Conservation (phyloP, 257 asterid species). For the Fraxinus anomala region DNA sequence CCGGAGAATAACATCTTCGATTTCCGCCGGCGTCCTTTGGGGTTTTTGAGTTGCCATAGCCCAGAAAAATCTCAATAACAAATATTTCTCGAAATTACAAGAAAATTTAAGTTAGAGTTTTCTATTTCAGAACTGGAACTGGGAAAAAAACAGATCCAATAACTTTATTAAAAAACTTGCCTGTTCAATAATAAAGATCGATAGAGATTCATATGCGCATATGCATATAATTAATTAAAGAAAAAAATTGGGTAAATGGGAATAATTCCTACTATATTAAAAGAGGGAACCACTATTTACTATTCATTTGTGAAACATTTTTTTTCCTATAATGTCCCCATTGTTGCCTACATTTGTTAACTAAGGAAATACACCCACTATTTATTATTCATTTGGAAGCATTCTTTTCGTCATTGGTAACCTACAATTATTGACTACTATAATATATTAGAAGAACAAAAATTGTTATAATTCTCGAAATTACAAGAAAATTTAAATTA, state of each 20-base stretch:
- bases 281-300: too few species aligned
- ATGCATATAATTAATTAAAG: not conserved
- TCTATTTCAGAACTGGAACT: not conserved
- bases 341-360: too few species aligned
- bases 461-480: not conserved
- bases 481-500: not conserved
- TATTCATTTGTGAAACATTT: too few species aligned
- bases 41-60: conserved; percentile 76
- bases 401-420: too few species aligned
- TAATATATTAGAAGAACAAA: too few species aligned
- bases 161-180: not conserved
- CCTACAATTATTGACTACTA: too few species aligned
- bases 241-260: not conserved
- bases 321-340: too few species aligned
- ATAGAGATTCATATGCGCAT: not conserved
- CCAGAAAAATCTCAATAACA: not conserved
- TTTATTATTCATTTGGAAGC: too few species aligned
- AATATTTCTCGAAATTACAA: not conserved
- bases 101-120: not conserved
- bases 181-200: not conserved
- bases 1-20: conserved; percentile 87
- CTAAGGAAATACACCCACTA: too few species aligned
- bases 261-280: too few species aligned
- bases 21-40: conserved; percentile 68
- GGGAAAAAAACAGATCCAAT: not conserved